Evolutionary conservation across 2,329 filamentous ascomycete genomes (phyloP).

Genomic region (Fusarium luffae): DNA sequence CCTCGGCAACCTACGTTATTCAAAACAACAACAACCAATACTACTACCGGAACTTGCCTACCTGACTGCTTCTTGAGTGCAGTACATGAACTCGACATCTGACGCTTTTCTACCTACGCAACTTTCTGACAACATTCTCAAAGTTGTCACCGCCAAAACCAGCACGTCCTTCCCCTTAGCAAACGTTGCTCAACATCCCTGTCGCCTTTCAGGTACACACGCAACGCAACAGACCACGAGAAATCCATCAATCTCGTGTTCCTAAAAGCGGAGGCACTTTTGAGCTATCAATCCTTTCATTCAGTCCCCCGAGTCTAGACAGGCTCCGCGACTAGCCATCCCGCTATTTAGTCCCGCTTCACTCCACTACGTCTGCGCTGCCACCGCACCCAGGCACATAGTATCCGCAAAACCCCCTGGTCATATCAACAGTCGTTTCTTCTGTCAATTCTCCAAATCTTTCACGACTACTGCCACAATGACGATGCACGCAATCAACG

Average conservation of each 20-base stretch:
- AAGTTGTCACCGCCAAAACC: slow-evolving; percentile 29
- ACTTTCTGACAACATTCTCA: slow-evolving; percentile 2
- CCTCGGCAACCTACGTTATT: slow-evolving; percentile 19
- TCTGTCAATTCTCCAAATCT: neutral
- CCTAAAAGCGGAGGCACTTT: slow-evolving; percentile 34
- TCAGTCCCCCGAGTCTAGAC: slow-evolving; percentile 23
- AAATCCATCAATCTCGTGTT: slow-evolving; percentile 35
- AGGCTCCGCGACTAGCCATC: slow-evolving; percentile 31
- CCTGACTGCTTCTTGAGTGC: neutral
- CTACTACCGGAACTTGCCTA: slow-evolving; percentile 7
- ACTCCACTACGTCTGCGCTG: slow-evolving; percentile 24
- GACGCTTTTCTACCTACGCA: neutral
- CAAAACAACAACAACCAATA: slow-evolving; percentile 19
- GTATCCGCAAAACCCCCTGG: slow-evolving; percentile 1
- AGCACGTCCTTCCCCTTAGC: slow-evolving; percentile 13
- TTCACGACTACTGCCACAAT: slow-evolving; percentile 6
- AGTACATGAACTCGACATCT: slow-evolving; percentile 31
- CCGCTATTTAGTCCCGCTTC: slow-evolving; percentile 24
- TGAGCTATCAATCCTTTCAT: slow-evolving; percentile 20
- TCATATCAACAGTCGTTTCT: slow-evolving; percentile 6
- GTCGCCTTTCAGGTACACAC: slow-evolving; percentile 24
- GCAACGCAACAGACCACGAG: slow-evolving; percentile 25
- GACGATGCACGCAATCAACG: slow-evolving; percentile 66
- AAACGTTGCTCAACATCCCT: slow-evolving; percentile 14
- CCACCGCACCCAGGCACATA: slow-evolving; percentile 25